Percentiles rank a stretch among this genome's conserved stretches.
These are phyloP conservation scores for Thelonectria olida DNA, from an alignment of 2,329 filamentous ascomycete species.

Conservation along the genomic window DNA sequence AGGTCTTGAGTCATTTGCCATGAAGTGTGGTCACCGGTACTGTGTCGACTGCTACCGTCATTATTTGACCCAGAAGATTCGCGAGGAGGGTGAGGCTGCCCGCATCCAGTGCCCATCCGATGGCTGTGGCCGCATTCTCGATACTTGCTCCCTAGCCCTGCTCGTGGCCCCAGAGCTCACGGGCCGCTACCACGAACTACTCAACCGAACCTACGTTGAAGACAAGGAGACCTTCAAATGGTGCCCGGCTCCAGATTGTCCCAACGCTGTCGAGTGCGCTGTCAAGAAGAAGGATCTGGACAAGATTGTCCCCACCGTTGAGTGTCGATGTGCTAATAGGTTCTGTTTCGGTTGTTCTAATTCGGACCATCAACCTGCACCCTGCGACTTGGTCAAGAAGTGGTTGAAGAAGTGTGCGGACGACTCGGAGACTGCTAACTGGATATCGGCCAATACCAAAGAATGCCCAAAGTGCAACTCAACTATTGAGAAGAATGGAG, in stretches of 20 bases:
- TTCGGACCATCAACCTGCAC: constrained; percentile 91
- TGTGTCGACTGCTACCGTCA: constrained; percentile 93
- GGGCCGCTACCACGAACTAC: constrained; percentile 80
- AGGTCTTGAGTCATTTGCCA: constrained; percentile 83
- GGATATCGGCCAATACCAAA: constrained; percentile 99
- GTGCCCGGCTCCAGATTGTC: constrained; percentile 98
- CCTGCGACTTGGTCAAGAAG: constrained; percentile 88
- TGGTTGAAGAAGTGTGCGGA: constrained; percentile 99
- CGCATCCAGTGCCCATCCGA: constrained; percentile 93
- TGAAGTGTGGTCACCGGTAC: constrained; percentile 95
- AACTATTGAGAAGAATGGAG: constrained; percentile 98
- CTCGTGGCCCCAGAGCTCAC: constrained; percentile 69
- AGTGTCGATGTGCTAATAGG: constrained; percentile 82
- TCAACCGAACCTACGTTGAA: constrained; percentile 95
- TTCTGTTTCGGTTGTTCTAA: constrained; percentile 97
- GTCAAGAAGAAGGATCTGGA: constrained; percentile 89
- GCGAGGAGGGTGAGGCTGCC: constrained; percentile 93
- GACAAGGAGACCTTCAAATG: constrained; percentile 96
- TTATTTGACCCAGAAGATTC: constrained; percentile 92
- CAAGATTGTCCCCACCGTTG: constrained; percentile 88
- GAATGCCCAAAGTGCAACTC: constrained; percentile 96
- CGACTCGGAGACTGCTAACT: constrained; percentile 97
- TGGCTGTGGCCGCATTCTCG: constrained; percentile 88
- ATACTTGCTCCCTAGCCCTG: constrained; percentile 86
- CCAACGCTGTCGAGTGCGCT: constrained; percentile 88